These are phyloP conservation scores for Diplodia sapinea DNA, from an alignment of 2,329 filamentous ascomycete species.

Conservation along the genomic window DNA sequence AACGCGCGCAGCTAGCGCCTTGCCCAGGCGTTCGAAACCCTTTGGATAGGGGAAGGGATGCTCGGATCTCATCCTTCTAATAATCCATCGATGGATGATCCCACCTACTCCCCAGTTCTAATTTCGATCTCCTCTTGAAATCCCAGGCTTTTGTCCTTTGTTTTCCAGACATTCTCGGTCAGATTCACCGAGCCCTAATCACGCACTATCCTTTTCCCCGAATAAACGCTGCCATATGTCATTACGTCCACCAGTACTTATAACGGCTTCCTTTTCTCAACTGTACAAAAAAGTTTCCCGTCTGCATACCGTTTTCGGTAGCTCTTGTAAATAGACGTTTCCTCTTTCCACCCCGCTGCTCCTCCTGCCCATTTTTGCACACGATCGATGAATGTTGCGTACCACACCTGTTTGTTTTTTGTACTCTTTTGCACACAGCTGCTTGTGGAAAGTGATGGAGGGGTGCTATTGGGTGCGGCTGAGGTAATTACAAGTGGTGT, in stretches of 20 bases:
- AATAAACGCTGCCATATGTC: slow-evolving; percentile 15
- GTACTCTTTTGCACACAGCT: neutral
- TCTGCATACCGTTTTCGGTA: neutral
- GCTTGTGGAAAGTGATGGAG: neutral
- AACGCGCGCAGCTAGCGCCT: neutral
- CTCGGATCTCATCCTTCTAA: neutral
- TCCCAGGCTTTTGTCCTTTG: neutral
- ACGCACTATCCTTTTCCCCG: neutral
- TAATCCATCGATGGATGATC: neutral
- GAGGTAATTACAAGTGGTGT: slow-evolving; percentile 1
- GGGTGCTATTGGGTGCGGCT: neutral
- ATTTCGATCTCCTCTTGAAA: neutral
- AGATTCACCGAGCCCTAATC: slow-evolving; percentile 3
- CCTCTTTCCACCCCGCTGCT: neutral
- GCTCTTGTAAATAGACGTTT: slow-evolving; percentile 6
- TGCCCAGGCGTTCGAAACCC: neutral
- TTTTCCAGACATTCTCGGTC: neutral
- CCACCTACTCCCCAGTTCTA: neutral
- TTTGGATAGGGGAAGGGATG: neutral
- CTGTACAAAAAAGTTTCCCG: slow-evolving; percentile 12
- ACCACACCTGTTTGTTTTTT: slow-evolving; percentile 4
- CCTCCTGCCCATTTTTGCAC: neutral
- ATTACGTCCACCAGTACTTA: slow-evolving; percentile 10
- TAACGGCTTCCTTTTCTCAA: slow-evolving; percentile 13
- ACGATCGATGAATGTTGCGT: slow-evolving; percentile 20